These are phyloP conservation scores for Xylaria venustula DNA, from an alignment of 495 filamentous ascomycete genomes.

Conservation along the genomic window DNA sequence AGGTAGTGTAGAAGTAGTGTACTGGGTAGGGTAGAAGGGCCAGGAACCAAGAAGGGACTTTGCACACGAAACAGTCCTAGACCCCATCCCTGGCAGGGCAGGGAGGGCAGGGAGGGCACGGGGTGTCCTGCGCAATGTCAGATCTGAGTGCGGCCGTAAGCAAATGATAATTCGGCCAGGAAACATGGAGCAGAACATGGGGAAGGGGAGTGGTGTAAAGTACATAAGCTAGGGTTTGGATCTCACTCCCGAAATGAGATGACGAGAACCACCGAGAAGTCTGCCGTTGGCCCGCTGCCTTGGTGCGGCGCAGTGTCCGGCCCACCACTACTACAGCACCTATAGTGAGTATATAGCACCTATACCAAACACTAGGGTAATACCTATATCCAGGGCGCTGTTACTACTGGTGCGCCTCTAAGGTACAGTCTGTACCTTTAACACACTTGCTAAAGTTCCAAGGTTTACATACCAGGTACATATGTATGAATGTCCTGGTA, in stretches of 20 bases:
- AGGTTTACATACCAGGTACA: too few species aligned
- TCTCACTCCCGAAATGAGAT: constrained; percentile 34
- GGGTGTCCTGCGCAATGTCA: constrained; percentile 30
- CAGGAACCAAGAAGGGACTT: background rate
- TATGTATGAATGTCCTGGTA: too few species aligned
- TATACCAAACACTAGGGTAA: background rate
- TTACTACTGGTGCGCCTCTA: too few species aligned
- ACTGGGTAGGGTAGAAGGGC: background rate
- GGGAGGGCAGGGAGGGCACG: constrained; percentile 20
- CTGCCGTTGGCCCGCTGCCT: constrained; percentile 28
- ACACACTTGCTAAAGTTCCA: too few species aligned
- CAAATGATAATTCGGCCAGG: constrained; percentile 32
- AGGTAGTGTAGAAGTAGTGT: too few species aligned
- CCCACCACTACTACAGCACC: too few species aligned
- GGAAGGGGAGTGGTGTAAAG: background rate
- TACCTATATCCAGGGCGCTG: too few species aligned
- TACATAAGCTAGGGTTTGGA: constrained; percentile 13
- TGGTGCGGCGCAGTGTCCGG: constrained; percentile 21
- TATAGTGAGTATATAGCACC: too few species aligned
- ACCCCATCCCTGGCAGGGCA: constrained; percentile 12
- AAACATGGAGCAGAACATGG: constrained; percentile 27
- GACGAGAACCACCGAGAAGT: constrained; percentile 35
- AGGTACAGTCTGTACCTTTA: too few species aligned
- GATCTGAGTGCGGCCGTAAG: constrained; percentile 27
- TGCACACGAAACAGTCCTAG: constrained; percentile 1